These are phyloP conservation scores for Scalesia atractyloides DNA, from an alignment of 129 eudicot species.

Conservation along the genomic window DNA sequence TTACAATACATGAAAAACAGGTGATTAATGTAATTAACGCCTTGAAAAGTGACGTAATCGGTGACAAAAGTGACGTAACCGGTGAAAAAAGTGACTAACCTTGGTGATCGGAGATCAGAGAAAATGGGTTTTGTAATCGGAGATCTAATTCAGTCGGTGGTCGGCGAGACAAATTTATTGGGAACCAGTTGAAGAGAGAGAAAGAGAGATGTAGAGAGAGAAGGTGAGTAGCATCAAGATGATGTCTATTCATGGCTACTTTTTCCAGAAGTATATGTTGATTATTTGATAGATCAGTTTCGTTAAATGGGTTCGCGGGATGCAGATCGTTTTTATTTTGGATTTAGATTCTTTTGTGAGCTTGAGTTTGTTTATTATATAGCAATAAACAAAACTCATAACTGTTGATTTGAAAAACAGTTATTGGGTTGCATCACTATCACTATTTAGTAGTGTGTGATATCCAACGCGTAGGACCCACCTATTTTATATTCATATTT, in stretches of 20 bases:
- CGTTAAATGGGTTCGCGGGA: slow-evolving; percentile 31
- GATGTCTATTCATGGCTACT: slow-evolving; percentile 32
- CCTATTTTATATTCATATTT: not conserved
- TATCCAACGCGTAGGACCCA: not conserved
- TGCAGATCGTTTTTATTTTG: not conserved
- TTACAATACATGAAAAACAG: not conserved
- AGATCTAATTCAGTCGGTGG: slow-evolving; percentile 42
- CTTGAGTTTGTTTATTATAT: not conserved
- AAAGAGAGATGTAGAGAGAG: slow-evolving; percentile 26
- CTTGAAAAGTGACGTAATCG: not conserved
- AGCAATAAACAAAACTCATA: not conserved
- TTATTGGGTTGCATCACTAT: not conserved
- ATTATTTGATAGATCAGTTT: no score
- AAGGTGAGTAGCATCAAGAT: slow-evolving; percentile 6
- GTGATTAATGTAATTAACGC: not conserved
- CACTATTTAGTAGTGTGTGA: not conserved
- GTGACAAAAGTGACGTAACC: not conserved
- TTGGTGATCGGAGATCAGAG: slow-evolving; percentile 31
- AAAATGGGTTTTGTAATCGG: slow-evolving; percentile 16
- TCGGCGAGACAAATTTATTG: slow-evolving; percentile 27
- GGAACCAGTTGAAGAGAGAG: slow-evolving; percentile 18
- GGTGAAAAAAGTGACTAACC: slow-evolving; percentile 31
- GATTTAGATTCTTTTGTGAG: not conserved
- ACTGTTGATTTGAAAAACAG: not conserved
- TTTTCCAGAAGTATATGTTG: not conserved